Evolutionary conservation across 805 yeast species (phyloP).

Genomic region (Sporopachydermia lactativora): DNA sequence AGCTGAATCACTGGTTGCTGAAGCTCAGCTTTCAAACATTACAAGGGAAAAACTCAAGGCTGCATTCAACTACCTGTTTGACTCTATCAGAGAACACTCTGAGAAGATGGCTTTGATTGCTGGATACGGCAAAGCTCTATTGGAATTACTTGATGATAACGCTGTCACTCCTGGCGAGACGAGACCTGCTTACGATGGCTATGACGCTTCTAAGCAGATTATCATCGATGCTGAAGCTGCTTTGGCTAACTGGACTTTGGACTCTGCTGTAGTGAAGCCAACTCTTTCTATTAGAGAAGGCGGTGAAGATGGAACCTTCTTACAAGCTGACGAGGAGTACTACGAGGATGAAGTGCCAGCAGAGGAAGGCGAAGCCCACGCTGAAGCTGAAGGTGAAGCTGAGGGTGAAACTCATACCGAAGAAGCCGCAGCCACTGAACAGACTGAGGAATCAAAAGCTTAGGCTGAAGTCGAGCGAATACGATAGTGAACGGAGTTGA

Average conservation of each 20-base stretch:
- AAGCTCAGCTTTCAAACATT: slow-evolving; percentile 79
- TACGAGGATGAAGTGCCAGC: slow-evolving; percentile 34
- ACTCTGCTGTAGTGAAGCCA: slow-evolving; percentile 71
- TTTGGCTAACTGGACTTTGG: slow-evolving; percentile 73
- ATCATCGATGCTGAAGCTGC: slow-evolving; percentile 78
- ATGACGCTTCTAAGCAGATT: slow-evolving; percentile 79
- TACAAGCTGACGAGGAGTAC: slow-evolving; percentile 44
- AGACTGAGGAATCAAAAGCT: background rate
- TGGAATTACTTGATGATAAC: slow-evolving; percentile 71
- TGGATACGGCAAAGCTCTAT: slow-evolving; percentile 77
- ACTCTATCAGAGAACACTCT: slow-evolving; percentile 72
- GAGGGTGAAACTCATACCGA: slow-evolving; percentile 1
- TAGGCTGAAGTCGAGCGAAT: no score
- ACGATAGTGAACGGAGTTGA: no score
- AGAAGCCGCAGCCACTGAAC: background rate
- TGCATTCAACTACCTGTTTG: slow-evolving; percentile 74
- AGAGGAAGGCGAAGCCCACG: slow-evolving; percentile 35
- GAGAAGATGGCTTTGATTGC: slow-evolving; percentile 80
- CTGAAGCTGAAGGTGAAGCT: slow-evolving; percentile 30
- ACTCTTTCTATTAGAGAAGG: slow-evolving; percentile 50
- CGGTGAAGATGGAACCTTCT: slow-evolving; percentile 24
- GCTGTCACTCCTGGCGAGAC: slow-evolving; percentile 90
- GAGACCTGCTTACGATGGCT: slow-evolving; percentile 80
- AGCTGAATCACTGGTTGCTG: slow-evolving; percentile 84
- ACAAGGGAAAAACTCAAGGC: slow-evolving; percentile 80